Conservation (phyloP, 2,329 filamentous ascomycete species). For the Claviceps citrina region DNA sequence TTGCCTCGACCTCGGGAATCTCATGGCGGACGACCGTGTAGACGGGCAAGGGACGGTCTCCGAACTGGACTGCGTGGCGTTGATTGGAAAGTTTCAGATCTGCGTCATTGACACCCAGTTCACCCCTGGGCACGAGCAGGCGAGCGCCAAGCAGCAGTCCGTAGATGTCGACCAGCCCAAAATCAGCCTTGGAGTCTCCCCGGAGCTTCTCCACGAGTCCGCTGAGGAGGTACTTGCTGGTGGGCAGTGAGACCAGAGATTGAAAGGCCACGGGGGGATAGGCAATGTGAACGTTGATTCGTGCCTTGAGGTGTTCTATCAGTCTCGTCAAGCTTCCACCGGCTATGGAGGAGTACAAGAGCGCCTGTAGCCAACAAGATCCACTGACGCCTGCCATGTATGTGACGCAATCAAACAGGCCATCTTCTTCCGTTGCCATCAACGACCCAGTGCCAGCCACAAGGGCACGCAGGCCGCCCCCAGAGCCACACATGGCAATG, state of each 20-base stretch:
- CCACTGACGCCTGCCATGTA: slow-evolving; percentile 94
- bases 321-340: slow-evolving; percentile 51
- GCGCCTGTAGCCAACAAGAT: slow-evolving; percentile 83
- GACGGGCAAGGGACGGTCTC: slow-evolving; percentile 76
- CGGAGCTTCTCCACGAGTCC: slow-evolving; percentile 85
- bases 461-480: slow-evolving; percentile 76
- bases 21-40: slow-evolving; percentile 94
- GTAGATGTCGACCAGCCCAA: slow-evolving; percentile 88
- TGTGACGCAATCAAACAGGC: slow-evolving; percentile 83
- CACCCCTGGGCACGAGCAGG: slow-evolving; percentile 68
- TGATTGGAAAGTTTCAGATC: slow-evolving; percentile 92
- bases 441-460: slow-evolving; percentile 84
- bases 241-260: slow-evolving; percentile 72
- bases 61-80: slow-evolving; percentile 56
- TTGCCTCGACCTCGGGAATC: slow-evolving; percentile 49
- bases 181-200: slow-evolving; percentile 53
- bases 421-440: slow-evolving; percentile 67
- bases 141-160: slow-evolving; percentile 73
- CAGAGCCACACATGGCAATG: slow-evolving; percentile 89
- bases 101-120: slow-evolving; percentile 52
- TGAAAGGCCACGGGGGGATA: slow-evolving; percentile 75
- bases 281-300: slow-evolving; percentile 77
- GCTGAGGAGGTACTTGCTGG: slow-evolving; percentile 78
- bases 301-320: slow-evolving; percentile 71
- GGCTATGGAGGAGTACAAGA: slow-evolving; percentile 63